Conservation (phyloP, 169 alveolate species). For the Plasmodium malariae region DNA sequence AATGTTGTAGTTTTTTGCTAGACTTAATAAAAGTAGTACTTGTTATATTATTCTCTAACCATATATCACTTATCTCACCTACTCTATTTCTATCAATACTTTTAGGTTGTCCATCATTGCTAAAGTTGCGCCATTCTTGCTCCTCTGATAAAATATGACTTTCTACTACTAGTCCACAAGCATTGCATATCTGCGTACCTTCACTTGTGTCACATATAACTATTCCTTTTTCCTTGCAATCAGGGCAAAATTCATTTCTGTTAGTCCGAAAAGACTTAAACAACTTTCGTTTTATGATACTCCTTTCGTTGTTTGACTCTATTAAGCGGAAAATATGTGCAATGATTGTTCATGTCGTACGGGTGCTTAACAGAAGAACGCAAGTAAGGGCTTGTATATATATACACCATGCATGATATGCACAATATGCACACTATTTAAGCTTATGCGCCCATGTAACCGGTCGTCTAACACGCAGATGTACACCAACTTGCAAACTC, state of each 20-base stretch:
- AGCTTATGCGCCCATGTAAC: no score
- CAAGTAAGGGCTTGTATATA: no score
- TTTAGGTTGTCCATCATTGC: conserved; percentile 82
- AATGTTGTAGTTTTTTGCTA: conserved; percentile 86
- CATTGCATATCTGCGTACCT: conserved; percentile 91
- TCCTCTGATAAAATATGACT: conserved; percentile 88
- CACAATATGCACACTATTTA: no score
- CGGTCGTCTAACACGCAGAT: no score
- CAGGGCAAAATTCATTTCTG: conserved; percentile 78
- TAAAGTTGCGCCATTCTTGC: conserved; percentile 93
- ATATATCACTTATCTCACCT: conserved; percentile 90
- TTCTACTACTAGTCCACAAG: conserved; percentile 91
- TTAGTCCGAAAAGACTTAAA: conserved; percentile 63
- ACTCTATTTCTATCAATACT: conserved; percentile 90
- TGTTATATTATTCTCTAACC: conserved; percentile 89
- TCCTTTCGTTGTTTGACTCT: conserved; percentile 2
- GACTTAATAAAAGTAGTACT: conserved; percentile 91
- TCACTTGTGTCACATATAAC: conserved; percentile 88
- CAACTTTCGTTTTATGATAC: conserved; percentile 42
- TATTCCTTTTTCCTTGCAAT: conserved; percentile 85
- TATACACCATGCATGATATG: no score
- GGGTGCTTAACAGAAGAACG: no score
- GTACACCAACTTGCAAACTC: no score
- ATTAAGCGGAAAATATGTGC: background rate
- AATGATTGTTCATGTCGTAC: no score